Base-by-base conservation (phyloP, 1,284 basidiomycete species). In the Schizophyllum amplum region DNA sequence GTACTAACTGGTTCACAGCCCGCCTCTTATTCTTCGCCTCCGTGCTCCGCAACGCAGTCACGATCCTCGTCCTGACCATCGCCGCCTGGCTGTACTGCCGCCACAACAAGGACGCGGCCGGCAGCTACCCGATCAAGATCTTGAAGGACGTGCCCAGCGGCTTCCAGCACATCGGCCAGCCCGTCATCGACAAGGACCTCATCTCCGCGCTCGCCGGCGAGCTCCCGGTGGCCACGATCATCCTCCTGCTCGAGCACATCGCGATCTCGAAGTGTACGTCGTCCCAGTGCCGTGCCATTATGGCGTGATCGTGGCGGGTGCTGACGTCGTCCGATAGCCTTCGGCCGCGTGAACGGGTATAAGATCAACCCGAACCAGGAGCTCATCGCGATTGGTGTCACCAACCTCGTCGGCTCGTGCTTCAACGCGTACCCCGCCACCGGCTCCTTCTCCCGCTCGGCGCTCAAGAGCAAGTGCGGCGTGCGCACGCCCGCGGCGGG, bases 311-410 rank as follows among this genome's bases (percentile, higher is more conserved):
- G 11, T 42, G 21, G 47, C 33, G 11, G 27, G 53, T 2, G 53
- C 47, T 42, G 20, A 46, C 63, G 27, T 50, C 42, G 53, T 46
- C 52, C 50, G 47, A 60, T 70, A 90, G 92, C 94, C 0, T 99
- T 99, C 70, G 96, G 97, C 60, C 87, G 96, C 59, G 72, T 98
- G 62, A 98, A 99, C 71, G 88, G 89, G 42, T 99, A 99, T 80
- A 98, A 94, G 72, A 98, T 98, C 71, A 87, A 97, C 68, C 94
- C 96, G 17, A 94, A 94, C 74, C 96, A 98, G 71, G 96, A 98
- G 71, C 81, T 98, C 55, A 90, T 98, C 64, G 96, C 97, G 47
- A 98, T 99, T 62, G 96, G 96, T 49, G 94, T 98, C n/a, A 87
- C 93, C 9, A 96, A n/a, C n/a, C n/a, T n/a, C n/a, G n/a, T n/a